These are phyloP conservation scores for Corynascus novoguineensis DNA, from an alignment of 495 filamentous ascomycete genomes.

Conservation along the genomic window DNA sequence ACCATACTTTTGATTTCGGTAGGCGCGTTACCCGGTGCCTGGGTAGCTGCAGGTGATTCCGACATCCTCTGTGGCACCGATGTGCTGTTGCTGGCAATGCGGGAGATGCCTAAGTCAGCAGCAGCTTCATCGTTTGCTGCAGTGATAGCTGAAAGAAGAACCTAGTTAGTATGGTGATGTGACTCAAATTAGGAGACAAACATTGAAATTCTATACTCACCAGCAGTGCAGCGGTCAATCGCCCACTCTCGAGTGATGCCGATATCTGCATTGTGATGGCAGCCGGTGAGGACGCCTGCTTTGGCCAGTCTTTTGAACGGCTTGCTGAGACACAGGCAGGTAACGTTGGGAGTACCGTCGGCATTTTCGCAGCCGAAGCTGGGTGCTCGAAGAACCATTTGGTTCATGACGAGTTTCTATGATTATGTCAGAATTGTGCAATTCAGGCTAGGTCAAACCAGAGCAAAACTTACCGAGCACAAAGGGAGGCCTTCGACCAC, in stretches of 20 bases:
- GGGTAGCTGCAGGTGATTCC: no score
- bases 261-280: background rate
- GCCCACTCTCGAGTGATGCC: background rate
- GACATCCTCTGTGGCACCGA: no score
- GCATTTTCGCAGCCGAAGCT: background rate
- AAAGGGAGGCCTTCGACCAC: background rate
- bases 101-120: background rate
- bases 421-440: background rate
- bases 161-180: no score
- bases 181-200: background rate
- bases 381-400: background rate
- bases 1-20: no score
- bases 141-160: background rate
- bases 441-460: background rate
- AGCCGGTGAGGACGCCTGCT: background rate
- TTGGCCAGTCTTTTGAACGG: background rate
- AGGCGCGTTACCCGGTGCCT: no score
- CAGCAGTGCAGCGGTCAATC: background rate
- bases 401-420: background rate
- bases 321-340: background rate
- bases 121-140: background rate
- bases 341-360: background rate
- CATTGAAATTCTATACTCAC: background rate
- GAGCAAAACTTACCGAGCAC: background rate
- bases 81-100: no score